Evolutionary conservation across 108 stramenopile genomes (phyloP), one percentile per base, ranked within the genome.

Genomic region (Discostella stelligeroides): DNA sequence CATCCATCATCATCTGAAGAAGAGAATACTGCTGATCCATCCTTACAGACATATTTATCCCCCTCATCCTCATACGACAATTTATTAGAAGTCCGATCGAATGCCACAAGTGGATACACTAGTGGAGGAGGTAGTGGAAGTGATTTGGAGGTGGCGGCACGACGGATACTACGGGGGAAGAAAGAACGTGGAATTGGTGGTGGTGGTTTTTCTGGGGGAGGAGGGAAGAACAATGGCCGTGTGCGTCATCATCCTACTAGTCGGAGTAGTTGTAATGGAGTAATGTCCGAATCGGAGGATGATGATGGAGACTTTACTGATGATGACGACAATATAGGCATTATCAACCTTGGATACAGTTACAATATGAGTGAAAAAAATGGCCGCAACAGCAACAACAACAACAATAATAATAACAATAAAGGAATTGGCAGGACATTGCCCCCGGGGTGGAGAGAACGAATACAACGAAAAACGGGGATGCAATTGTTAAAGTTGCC

Each of bases 91-190:
- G 43, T 49, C 0, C 58, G 27, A 45, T 63, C 61, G 18, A 59
- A 41, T 17, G 61, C 29, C 24, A 51, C 67, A 2, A 47, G 51
- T 14, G 61, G 68, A 38, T 70, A 55, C 27, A 46, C 40, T 11
- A 62, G 60, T 17, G 17, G 17, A 1, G 30, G 48, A 23, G 25
- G 57, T n/a, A 41, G 54, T 10, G 55, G 56, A 13, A 59, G 56
- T 37, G 76, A 77, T 53, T 60, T 77, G 39, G 68, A 70, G 24
- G 69, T 58, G 30, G 76, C 76, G 13, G 76, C 76, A 18, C 41
- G 76, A 1, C 63, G 55, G 20, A 70, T 77, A 66, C 48, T 77
- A 18, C 53, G 68, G 14, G 28, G 56, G n/a, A 66, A 49, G 38
- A 41, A 45, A 53, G n/a, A n/a, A n/a, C n/a, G n/a, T n/a, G n/a